Evolutionary conservation across 2,329 filamentous ascomycete genomes (phyloP), one percentile per base, ranked within the genome.

Genomic region (Colletotrichum sp.): DNA sequence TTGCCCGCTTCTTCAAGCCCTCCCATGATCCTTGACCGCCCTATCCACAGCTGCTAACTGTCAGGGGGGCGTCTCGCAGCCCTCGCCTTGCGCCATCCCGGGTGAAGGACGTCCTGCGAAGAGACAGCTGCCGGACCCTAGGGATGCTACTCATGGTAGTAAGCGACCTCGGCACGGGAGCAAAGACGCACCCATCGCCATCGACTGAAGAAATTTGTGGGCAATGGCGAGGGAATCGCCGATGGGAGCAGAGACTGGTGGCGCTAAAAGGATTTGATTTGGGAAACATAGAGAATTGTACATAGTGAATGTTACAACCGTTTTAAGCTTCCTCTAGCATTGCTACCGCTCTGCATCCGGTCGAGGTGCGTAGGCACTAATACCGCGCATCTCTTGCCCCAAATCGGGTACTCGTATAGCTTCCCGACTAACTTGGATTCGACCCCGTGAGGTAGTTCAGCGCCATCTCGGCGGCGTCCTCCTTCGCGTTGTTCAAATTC

Each of bases 401-500:
- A 4, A 25, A 25, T 25, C 4, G 25, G 25, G 25, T 25, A 25
- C 25, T 25, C 4, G 25, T 25, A 62, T 34, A 62, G 57, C 57
- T 32, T 62, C 61, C 61, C 5, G 15, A 12, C 52, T 29, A 88
- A 70, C 80, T 85, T 19, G 85, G 82, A 61, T 80, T 84, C 70
- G 84, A 86, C 67, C 83, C 83, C 71, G 78, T 86, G 71, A 95
- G 84, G 85, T 89, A 90, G 81, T 88, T 90, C 76, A 94, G 84
- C 25, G 95, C 95, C 76, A 94, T 90, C 85, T 98, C 95, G 78
- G 96, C 95, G n/a, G 95, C 96, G 83, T 98, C 96, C 84, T 98
- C 96, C 85, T 92, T 93, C 73, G 95, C 95, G 82, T 98, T 98
- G 88, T 96, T 92, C 84, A 96, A 89, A 82, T 95, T 95, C 83